Base-by-base conservation (phyloP, 306 rosid species). In the Heteromeles arbutifolia region DNA sequence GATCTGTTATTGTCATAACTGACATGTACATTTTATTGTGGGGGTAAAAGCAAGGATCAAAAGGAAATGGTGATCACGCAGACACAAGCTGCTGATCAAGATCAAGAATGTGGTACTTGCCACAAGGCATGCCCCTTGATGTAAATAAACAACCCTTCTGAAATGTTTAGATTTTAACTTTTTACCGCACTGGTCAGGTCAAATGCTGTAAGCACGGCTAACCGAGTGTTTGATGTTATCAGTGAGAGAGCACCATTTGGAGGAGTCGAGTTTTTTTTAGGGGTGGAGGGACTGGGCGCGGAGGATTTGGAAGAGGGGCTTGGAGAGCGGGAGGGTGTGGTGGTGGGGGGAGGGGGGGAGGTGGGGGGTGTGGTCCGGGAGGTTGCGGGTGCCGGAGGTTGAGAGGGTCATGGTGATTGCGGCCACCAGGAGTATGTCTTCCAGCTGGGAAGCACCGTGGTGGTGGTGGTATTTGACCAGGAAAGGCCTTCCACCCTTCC, bases 11-110 rank as follows among this genome's bases (percentile, higher is more conserved):
- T 22, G 91, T 94, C 78, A 86, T 90, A 85, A 73, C 76, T 61
- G 96, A 96, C 69, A 85, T 90, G 95, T 92, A 94, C 59, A 73
- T 87, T 80, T 91, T 90, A 81, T 76, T 90, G 13, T 90, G 96
- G 98, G 98, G 92, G 96, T 6, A 94, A 94, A 80, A 77, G 81
- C 52, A 86, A 74, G 37, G 95, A 90, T 72, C 68, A 53, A 72
- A 80, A 78, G 74, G 82, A 76, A 62, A 29, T 41, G 61, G 63
- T 56, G 54, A 12, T 21, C 80, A 85, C 79, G 79, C 92, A 82
- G 34, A 71, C 48, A 39, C 87, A 84, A 80, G 77, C 78, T 79
- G 72, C 75, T 44, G 89, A 26, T 26, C 34, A 75, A 61, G 92
- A 76, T 64, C 78, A 54, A 73, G 88, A 48, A 24, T 65, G 37